These are phyloP conservation scores for Penicillium flavigenum DNA, from an alignment of 495 filamentous ascomycete genomes.

Conservation along the genomic window DNA sequence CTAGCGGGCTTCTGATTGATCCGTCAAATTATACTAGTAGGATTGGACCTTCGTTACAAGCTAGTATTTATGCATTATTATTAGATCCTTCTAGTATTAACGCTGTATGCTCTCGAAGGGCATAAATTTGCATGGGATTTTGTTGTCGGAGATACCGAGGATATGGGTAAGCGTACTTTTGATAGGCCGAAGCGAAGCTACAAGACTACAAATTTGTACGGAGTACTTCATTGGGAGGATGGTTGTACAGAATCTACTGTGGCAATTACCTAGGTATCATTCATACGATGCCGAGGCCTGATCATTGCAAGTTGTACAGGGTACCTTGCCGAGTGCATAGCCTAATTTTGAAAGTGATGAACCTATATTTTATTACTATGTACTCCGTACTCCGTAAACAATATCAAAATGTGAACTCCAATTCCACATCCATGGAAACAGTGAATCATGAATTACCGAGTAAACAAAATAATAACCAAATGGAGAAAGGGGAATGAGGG, in stretches of 20 bases:
- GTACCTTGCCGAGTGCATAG: slow-evolving; percentile 8
- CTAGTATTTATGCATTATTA: slow-evolving; percentile 10
- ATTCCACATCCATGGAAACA: too few species aligned
- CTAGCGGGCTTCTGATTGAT: not conserved
- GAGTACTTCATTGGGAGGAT: too few species aligned
- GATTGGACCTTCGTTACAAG: not conserved
- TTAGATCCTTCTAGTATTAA: slow-evolving; percentile 1
- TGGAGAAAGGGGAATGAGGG: slow-evolving; percentile 10
- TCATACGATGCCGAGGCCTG: not conserved
- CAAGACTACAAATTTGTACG: not conserved
- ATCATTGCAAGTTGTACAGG: not conserved
- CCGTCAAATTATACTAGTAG: not conserved
- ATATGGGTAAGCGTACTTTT: not conserved
- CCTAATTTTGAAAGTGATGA: not conserved
- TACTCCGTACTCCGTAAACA: not conserved
- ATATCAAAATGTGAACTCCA: not conserved
- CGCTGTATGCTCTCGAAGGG: not conserved
- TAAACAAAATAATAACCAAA: slow-evolving; percentile 7
- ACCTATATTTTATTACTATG: not conserved
- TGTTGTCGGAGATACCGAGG: not conserved
- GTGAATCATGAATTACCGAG: not conserved
- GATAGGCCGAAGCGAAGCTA: not conserved
- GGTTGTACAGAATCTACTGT: not conserved
- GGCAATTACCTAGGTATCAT: not conserved
- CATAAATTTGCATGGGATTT: not conserved